phyloP scores from a whole-genome alignment of 257 asterid species.

The Avicennia marina region DNA sequence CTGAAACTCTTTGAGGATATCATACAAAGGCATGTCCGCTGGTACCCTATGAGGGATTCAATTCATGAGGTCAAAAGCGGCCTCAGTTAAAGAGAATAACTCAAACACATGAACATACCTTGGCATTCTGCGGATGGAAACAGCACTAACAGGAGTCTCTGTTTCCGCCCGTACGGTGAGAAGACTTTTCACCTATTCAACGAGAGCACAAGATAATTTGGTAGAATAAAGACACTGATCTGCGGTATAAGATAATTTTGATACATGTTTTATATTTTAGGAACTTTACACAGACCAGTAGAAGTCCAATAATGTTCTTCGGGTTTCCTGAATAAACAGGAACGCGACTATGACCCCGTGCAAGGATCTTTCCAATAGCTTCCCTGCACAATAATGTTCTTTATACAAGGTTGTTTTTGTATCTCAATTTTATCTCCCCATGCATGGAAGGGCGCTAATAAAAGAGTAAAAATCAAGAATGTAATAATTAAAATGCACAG shows the following conservation, averaged over 20 bases:
- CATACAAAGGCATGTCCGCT: conserved; percentile 90
- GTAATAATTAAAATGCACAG: no score
- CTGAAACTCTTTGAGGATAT: conserved; percentile 93
- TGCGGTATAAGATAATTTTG: not conserved
- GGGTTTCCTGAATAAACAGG: conserved; percentile 85
- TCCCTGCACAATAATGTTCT: conserved; percentile 58
- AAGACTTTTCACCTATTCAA: conserved; percentile 77
- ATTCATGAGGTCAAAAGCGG: conserved; percentile 10
- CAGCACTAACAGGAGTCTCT: conserved; percentile 92
- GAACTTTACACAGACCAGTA: conserved; percentile 58
- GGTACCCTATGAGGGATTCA: conserved; percentile 63
- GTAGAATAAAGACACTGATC: conserved; percentile 10
- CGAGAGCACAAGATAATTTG: conserved; percentile 8
- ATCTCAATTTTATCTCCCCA: no score
- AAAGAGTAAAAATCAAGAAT: no score
- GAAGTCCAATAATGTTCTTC: conserved; percentile 88
- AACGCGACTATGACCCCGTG: conserved; percentile 97
- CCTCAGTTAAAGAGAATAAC: not conserved
- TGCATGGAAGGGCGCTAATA: no score
- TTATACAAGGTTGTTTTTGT: not conserved
- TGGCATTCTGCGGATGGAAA: conserved; percentile 91
- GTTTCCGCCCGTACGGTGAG: conserved; percentile 93
- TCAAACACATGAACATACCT: conserved; percentile 33
- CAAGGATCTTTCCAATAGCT: conserved; percentile 91
- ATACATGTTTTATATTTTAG: not conserved